These are phyloP conservation scores for Herpetomonas tarakana DNA, from an alignment of 208 protist genomes.

Conservation along the genomic window DNA sequence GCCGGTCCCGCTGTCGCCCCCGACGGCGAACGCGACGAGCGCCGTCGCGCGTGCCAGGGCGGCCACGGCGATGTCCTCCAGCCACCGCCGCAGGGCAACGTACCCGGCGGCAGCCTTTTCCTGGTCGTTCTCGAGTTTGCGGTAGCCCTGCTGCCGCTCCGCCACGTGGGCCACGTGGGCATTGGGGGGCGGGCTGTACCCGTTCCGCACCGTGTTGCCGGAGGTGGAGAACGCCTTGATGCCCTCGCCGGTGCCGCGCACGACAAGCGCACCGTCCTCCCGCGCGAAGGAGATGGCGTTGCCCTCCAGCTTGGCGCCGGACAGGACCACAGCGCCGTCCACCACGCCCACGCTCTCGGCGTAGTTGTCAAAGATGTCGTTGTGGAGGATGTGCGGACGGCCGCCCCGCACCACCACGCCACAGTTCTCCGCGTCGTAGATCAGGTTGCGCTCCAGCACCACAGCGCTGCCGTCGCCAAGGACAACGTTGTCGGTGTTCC, in stretches of 20 bases:
- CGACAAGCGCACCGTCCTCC: constrained; percentile 29
- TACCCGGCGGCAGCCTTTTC: constrained; percentile 15
- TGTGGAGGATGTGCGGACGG: constrained; percentile 11
- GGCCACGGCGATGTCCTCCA: constrained; percentile 12
- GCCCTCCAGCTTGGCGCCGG: constrained; percentile 21
- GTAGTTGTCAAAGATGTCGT: constrained; percentile 37
- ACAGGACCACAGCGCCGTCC: neutral
- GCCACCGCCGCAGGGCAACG: constrained; percentile 13
- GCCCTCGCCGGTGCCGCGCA: constrained; percentile 15
- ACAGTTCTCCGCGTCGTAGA: constrained; percentile 30
- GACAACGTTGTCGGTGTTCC: constrained; percentile 35
- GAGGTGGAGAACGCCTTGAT: constrained; percentile 4
- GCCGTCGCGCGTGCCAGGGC: constrained; percentile 10
- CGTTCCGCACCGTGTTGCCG: constrained; percentile 29
- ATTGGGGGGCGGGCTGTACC: constrained; percentile 20
- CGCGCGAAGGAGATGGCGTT: constrained; percentile 36
- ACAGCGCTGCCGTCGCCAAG: constrained; percentile 17
- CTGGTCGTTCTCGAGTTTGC: constrained; percentile 14
- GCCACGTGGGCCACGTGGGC: constrained; percentile 10
- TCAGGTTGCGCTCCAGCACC: constrained; percentile 19
- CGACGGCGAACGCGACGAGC: constrained; percentile 8
- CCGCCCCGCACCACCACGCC: constrained; percentile 21
- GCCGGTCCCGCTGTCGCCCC: neutral
- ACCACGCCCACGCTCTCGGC: constrained; percentile 21
- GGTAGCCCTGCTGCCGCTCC: constrained; percentile 28